Base-by-base conservation (phyloP, 108 stramenopile genomes). In the Skeletonema costatum region DNA sequence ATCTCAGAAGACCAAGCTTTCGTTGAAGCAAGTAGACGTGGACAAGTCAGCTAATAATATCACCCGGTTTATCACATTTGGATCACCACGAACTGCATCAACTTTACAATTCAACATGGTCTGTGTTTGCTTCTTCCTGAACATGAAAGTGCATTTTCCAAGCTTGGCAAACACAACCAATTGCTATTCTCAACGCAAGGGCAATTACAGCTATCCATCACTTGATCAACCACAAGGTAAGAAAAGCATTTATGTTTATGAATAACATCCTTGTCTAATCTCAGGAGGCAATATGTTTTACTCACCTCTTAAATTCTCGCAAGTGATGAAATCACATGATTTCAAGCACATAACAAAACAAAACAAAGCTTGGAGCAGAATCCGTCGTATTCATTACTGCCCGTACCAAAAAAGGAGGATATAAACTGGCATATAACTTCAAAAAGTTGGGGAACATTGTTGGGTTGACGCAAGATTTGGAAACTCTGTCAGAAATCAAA, bases 401-500 rank as follows among this genome's bases (percentile, higher is more conserved):
- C 29, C 9, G 30, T 10, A 60, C 59, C 25, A 60, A 31, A 31
- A 13, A 60, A 60, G 2, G 11, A 60, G 59, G 29, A 10, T 10
- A 2, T 31, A 10, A 31, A 31, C 1, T 29, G 30, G 30, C 29
- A 30, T 1, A 60, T 11, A 11, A 60, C 2, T 30, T 60, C 9
- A 31, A 60, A 31, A 60, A 31, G 59, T 31, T 10, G 59, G 59
- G 59, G 30, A 9, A 12, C 11, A 60, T 10, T 12, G 59, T 60
- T 29, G 59, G 59, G 2, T 30, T 60, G 29, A n/a, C 10, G 29
- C 59, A 60, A 60, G 59, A 60, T 60, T 31, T 60, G 59, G 59
- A 60, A 60, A 60, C 59, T 29, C 59, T 60, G 11, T 29, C 59
- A 29, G 59, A 60, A 13, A 60, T 60, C 59, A 31, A 31, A 60